Conservation (phyloP, 805 yeast species). For the Candida suzukii region DNA sequence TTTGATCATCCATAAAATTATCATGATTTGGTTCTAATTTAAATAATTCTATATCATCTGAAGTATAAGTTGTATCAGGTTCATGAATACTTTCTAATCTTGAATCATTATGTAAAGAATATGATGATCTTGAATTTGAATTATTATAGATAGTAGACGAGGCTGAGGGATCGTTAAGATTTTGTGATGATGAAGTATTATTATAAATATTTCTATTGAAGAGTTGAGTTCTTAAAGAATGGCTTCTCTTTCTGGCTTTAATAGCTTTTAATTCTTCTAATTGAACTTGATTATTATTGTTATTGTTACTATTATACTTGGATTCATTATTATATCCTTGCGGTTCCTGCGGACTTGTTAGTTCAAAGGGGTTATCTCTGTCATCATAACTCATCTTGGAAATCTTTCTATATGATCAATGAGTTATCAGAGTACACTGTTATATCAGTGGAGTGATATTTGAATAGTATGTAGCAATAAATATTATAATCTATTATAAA, state of each 20-base stretch:
- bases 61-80: background rate
- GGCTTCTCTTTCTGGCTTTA: constrained; percentile 50
- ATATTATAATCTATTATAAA: no score
- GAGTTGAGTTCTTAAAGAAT: constrained; percentile 60
- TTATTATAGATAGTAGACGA: no score
- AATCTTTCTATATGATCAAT: no score
- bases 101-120: background rate
- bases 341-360: background rate
- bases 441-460: no score
- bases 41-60: constrained; percentile 2
- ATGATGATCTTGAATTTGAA: background rate
- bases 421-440: no score
- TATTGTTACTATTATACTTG: no score
- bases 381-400: background rate
- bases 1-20: background rate
- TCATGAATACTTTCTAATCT: background rate
- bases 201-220: constrained; percentile 36
- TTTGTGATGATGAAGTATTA: background rate
- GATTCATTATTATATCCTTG: background rate
- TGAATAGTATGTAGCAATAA: no score
- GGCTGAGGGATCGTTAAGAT: background rate
- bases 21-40: constrained; percentile 4
- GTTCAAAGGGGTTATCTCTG: background rate
- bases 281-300: background rate
- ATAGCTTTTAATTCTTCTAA: constrained; percentile 14